Conservation (phyloP, 2,329 filamentous ascomycete genomes). For the Verticillium nonalfalfae region DNA sequence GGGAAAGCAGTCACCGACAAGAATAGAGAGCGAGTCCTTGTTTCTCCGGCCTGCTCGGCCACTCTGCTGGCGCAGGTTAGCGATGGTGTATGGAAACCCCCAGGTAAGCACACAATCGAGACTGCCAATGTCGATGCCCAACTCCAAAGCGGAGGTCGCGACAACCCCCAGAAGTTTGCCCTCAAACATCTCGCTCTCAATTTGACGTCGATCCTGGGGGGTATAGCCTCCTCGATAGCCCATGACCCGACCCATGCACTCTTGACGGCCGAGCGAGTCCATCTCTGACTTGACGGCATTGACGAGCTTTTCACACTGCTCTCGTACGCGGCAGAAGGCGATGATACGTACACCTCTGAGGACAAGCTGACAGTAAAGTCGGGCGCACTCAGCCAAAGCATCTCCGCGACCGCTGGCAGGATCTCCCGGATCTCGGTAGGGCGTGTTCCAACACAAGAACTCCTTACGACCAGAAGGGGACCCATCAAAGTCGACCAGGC, state of each 20-base stretch:
- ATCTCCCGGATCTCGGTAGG: slow-evolving; percentile 83
- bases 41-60: slow-evolving; percentile 88
- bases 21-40: slow-evolving; percentile 83
- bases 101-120: slow-evolving; percentile 91
- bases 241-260: slow-evolving; percentile 79
- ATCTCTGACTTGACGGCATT: slow-evolving; percentile 76
- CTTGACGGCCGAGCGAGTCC: slow-evolving; percentile 61
- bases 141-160: slow-evolving; percentile 84
- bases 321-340: slow-evolving; percentile 83
- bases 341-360: slow-evolving; percentile 86
- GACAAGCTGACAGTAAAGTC: slow-evolving; percentile 84
- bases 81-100: slow-evolving; percentile 92
- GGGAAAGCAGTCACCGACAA: slow-evolving; percentile 84
- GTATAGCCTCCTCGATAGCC: slow-evolving; percentile 95
- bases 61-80: slow-evolving; percentile 90
- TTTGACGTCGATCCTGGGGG: slow-evolving; percentile 77
- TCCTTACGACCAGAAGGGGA: slow-evolving; percentile 90
- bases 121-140: slow-evolving; percentile 92
- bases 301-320: slow-evolving; percentile 81
- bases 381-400: slow-evolving; percentile 77
- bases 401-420: slow-evolving; percentile 81
- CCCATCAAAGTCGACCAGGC: slow-evolving; percentile 82
- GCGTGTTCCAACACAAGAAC: slow-evolving; percentile 97
- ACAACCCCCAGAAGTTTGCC: slow-evolving; percentile 90
- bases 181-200: slow-evolving; percentile 96